These are phyloP conservation scores for Gelatoporia subvermispora DNA, from an alignment of 768 basidiomycete species.

Conservation along the genomic window DNA sequence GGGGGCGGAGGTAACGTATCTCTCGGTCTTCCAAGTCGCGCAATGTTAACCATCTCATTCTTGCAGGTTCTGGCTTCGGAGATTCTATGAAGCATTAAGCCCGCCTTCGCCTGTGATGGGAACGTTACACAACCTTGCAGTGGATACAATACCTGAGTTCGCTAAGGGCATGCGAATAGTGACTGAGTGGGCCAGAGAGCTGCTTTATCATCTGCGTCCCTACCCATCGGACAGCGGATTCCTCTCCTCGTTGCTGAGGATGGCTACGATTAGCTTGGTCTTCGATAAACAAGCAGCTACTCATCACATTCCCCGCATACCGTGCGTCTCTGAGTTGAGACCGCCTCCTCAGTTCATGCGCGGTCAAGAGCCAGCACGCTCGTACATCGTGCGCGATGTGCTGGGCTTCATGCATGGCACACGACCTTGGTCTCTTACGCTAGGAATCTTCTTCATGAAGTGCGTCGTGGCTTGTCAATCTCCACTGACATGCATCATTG, in stretches of 20 bases:
- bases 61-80: conserved; percentile 40
- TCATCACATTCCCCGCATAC: conserved; percentile 30
- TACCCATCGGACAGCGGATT: conserved; percentile 19
- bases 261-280: conserved; percentile 31
- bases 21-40: neutral
- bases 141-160: conserved; percentile 35
- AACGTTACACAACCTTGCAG: conserved; percentile 31
- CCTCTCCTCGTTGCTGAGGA: conserved; percentile 36
- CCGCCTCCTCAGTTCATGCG: conserved; percentile 8
- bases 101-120: conserved; percentile 47
- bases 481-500: neutral
- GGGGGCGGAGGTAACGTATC: conserved; percentile 1
- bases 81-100: conserved; percentile 44
- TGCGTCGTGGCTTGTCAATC: conserved; percentile 23
- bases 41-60: neutral
- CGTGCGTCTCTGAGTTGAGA: conserved; percentile 17
- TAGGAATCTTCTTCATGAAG: conserved; percentile 38
- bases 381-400: conserved; percentile 29
- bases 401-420: conserved; percentile 3
- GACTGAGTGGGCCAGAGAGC: conserved; percentile 40
- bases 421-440: conserved; percentile 8
- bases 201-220: conserved; percentile 32
- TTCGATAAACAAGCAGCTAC: conserved; percentile 33
- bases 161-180: conserved; percentile 31
- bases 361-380: neutral